phyloP scores from a whole-genome alignment of 2,329 filamentous ascomycete genomes.

The Beauveria sp. region DNA sequence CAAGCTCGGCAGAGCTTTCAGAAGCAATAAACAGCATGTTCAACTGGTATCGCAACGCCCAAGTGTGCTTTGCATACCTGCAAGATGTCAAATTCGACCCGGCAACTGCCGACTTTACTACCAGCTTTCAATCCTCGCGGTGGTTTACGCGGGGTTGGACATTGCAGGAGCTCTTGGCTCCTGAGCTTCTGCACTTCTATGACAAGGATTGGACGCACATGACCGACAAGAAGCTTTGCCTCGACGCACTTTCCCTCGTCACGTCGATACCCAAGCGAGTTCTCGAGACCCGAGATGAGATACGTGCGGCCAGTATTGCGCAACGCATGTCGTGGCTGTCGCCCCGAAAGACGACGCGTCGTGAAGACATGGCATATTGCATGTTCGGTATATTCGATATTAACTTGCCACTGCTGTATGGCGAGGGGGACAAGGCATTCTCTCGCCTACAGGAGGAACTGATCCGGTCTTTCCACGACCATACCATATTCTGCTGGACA shows the following conservation, averaged over 20 bases:
- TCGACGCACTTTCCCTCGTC: conserved; percentile 10
- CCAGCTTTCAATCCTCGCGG: conserved; percentile 11
- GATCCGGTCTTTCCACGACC: not conserved
- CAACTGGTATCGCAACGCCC: not conserved
- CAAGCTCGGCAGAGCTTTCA: not conserved
- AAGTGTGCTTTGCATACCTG: not conserved
- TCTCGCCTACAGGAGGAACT: conserved; percentile 16
- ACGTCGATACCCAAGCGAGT: conserved; percentile 15
- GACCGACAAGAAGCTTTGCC: conserved; percentile 14
- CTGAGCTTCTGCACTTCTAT: conserved; percentile 18
- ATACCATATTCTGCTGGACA: not conserved
- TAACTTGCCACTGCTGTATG: conserved; percentile 22
- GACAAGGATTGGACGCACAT: conserved; percentile 16
- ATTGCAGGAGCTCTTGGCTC: conserved; percentile 20
- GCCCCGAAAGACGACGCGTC: conserved; percentile 15
- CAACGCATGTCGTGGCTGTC: conserved; percentile 15
- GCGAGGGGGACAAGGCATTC: conserved; percentile 17
- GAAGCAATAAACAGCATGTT: conserved; percentile 1
- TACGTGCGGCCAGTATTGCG: not conserved
- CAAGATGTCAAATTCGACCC: conserved; percentile 4
- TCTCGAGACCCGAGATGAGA: not conserved
- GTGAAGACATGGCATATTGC: conserved; percentile 20
- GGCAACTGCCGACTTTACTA: conserved; percentile 3
- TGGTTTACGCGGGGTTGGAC: conserved; percentile 16
- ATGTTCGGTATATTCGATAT: conserved; percentile 21